Conservation (phyloP, 352 stramenopile genomes). For the Phytopythium delawarense region DNA sequence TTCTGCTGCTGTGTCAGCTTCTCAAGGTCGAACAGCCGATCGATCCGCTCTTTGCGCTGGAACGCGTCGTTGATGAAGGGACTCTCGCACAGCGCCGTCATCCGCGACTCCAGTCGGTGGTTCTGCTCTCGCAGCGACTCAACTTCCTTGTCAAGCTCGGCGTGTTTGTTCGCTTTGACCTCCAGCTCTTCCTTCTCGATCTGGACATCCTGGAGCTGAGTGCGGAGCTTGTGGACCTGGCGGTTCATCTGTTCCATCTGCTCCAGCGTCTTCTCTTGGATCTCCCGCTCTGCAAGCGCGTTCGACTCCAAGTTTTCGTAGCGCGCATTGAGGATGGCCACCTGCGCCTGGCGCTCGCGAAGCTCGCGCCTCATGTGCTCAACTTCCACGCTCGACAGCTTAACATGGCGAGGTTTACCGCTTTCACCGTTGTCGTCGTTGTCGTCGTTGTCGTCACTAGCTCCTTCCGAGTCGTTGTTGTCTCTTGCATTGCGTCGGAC, state of each 20-base stretch:
- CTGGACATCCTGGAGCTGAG: conserved; percentile 68
- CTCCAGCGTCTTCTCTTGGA: conserved; percentile 86
- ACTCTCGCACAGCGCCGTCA: conserved; percentile 89
- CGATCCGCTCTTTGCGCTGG: conserved; percentile 79
- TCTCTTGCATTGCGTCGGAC: conserved; percentile 9
- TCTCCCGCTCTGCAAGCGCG: conserved; percentile 71
- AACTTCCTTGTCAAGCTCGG: conserved; percentile 83
- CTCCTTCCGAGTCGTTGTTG: conserved; percentile 33
- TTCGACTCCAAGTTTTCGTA: conserved; percentile 90
- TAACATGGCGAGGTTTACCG: conserved; percentile 8
- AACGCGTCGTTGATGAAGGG: conserved; percentile 93
- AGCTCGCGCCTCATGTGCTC: conserved; percentile 73
- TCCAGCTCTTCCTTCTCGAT: conserved; percentile 83
- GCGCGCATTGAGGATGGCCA: conserved; percentile 81
- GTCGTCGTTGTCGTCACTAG: conserved; percentile 26
- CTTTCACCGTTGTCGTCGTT: conserved; percentile 15
- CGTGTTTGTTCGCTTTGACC: conserved; percentile 44
- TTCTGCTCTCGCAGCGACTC: conserved; percentile 75
- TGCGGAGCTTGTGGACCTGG: conserved; percentile 86
- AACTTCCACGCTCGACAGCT: conserved; percentile 22
- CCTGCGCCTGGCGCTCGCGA: conserved; percentile 73
- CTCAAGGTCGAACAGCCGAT: conserved; percentile 86
- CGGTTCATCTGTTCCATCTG: conserved; percentile 91
- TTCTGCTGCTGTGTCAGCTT: conserved; percentile 79
- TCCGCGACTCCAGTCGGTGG: conserved; percentile 84